Base-by-base conservation (phyloP, 2,329 filamentous ascomycete species). In the Sporothrix inflata region DNA sequence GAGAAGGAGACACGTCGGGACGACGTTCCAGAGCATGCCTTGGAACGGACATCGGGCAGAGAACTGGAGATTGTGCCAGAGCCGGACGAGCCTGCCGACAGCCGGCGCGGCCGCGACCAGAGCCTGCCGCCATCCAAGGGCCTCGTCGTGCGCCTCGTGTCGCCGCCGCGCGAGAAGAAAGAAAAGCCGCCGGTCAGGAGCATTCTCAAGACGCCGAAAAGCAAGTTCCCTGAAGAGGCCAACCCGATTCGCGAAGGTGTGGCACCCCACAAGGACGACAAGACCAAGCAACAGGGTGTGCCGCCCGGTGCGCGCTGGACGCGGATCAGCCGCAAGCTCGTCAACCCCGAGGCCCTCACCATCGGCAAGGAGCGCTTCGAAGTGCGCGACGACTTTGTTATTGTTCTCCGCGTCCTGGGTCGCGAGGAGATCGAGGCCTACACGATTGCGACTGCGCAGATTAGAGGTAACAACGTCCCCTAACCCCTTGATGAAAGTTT, bases 341-440 rank as follows among this genome's bases (percentile, higher is more conserved):
- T 98, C 77, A 98, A 97, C 76, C 94, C 94, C 0, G 92, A 95
- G 76, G 94, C 94, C 0, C 83, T 98, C 63, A 92, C 93, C 72
- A 87, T 92, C 74, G 92, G 92, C n/a, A 92, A 96, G 77, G 94
- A 98, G 83, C 87, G 95, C 40, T 98, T 92, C 76, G 95, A 98
- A 81, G 92, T 97, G 77, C 89, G 94, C n/a, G 89, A 94, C 73
- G 94, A 97, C 78, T 97, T 94, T 80, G 94, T 98, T 73, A 97
- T 98, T 80, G 94, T 98, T 2, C 85, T 98, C 71, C 87, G 94
- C 71, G 95, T 98, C 8, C 81, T 98, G 79, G 92, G 89, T 65
- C 93, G 92, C 81, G 93, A 97, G 76, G 94, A 98, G 78, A 97
- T 98, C 71, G 92, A 97, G 81, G 90, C 89, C 45, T 94, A 97